These are phyloP conservation scores for Gonium pectorale DNA, from an alignment of 139 green algal species.

Conservation along the genomic window DNA sequence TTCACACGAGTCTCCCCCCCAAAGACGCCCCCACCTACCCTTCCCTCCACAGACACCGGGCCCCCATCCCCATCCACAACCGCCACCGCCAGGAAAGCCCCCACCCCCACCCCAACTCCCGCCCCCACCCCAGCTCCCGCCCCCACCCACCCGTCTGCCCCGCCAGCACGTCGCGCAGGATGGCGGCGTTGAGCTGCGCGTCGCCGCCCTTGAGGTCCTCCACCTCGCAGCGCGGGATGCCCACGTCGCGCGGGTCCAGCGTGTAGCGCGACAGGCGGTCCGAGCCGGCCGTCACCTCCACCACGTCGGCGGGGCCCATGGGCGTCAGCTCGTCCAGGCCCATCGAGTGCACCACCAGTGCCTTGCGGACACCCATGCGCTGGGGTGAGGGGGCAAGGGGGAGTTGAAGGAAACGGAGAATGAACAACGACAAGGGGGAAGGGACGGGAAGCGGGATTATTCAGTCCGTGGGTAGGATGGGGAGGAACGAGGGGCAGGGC, in stretches of 20 bases:
- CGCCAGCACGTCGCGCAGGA: slow-evolving; percentile 91
- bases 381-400: background rate
- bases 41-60: background rate
- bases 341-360: slow-evolving; percentile 95
- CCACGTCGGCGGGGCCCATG: slow-evolving; percentile 91
- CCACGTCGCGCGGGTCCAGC: slow-evolving; percentile 86
- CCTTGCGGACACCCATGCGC: slow-evolving; percentile 84
- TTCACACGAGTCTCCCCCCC: no score
- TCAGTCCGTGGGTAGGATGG: no score
- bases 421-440: no score
- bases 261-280: slow-evolving; percentile 54
- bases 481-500: no score
- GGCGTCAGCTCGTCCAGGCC: slow-evolving; percentile 98
- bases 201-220: slow-evolving; percentile 95
- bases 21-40: background rate
- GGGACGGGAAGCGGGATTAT: no score
- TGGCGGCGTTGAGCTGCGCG: slow-evolving; percentile 88
- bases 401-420: no score
- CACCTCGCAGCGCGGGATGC: slow-evolving; percentile 91
- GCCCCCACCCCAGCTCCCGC: background rate
- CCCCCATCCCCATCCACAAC: background rate
- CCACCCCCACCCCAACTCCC: background rate
- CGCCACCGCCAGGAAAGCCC: no score
- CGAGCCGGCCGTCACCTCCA: slow-evolving; percentile 85
- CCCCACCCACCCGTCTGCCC: slow-evolving; percentile 70